phyloP scores from a whole-genome alignment of 129 eudicot species.

The Calendula officinalis region DNA sequence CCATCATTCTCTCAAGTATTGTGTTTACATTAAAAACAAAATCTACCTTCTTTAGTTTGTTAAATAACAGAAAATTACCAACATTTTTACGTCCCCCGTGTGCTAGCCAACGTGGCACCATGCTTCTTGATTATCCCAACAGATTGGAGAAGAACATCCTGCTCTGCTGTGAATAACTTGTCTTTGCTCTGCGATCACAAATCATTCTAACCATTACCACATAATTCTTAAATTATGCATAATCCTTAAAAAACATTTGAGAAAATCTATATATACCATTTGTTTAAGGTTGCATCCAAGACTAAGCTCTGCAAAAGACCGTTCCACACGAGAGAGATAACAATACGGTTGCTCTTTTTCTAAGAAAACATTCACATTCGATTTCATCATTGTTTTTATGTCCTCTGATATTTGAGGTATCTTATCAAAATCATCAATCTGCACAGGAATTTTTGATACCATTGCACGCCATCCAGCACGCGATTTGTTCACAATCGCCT shows the following conservation, averaged over 20 bases:
- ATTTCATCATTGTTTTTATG: constrained; percentile 66
- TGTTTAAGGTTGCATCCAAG: constrained; percentile 84
- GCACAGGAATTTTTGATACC: constrained; percentile 64
- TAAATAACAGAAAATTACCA: constrained; percentile 23
- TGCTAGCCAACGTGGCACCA: constrained; percentile 61
- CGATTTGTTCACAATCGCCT: constrained; percentile 97
- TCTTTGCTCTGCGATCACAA: constrained; percentile 54
- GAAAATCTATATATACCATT: constrained; percentile 44
- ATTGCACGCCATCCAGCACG: constrained; percentile 83
- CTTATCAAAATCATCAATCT: constrained; percentile 57
- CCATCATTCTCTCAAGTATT: constrained; percentile 7
- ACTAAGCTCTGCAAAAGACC: constrained; percentile 76
- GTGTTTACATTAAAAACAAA: constrained; percentile 1
- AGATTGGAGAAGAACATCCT: constrained; percentile 72
- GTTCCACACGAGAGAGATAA: constrained; percentile 68
- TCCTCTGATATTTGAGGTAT: constrained; percentile 70
- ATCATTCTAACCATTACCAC: not conserved
- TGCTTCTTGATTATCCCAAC: constrained; percentile 71
- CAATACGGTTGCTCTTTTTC: constrained; percentile 86
- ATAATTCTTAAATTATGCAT: no score
- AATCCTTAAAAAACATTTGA: not conserved
- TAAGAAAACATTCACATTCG: constrained; percentile 68
- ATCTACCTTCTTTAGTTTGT: constrained; percentile 26
- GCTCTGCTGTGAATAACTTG: constrained; percentile 48
- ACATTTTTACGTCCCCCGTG: constrained; percentile 22